Evolutionary conservation across 1,284 basidiomycete species (phyloP).

Genomic region (Ceratobasidium sp.): DNA sequence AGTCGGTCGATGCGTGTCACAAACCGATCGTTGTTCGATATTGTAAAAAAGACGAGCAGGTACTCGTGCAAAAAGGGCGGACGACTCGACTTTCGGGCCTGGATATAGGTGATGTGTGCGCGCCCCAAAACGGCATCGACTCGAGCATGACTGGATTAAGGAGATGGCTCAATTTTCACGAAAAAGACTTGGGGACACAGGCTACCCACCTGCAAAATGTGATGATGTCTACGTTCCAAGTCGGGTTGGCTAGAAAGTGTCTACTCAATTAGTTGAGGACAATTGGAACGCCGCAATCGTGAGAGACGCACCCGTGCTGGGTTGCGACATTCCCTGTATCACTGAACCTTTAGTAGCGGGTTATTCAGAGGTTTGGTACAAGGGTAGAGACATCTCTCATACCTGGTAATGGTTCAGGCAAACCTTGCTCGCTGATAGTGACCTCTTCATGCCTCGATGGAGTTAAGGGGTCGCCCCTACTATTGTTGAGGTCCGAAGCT

Average conservation of each 20-base stretch:
- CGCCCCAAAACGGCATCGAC: neutral
- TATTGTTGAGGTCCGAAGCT: too few species aligned
- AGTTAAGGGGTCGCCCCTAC: too few species aligned
- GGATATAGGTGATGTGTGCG: slow-evolving; percentile 10
- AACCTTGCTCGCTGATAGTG: too few species aligned
- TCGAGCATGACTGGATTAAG: neutral
- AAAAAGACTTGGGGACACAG: neutral
- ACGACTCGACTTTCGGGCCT: slow-evolving; percentile 16
- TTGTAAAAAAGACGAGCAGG: slow-evolving; percentile 6
- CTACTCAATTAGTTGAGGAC: too few species aligned
- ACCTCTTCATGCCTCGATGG: too few species aligned
- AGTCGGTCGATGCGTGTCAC: slow-evolving; percentile 10
- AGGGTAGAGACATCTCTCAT: too few species aligned
- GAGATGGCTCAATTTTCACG: neutral
- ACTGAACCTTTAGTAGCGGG: too few species aligned
- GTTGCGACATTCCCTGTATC: too few species aligned
- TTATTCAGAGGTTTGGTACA: too few species aligned
- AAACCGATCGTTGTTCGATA: neutral
- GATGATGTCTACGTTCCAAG: slow-evolving; percentile 9
- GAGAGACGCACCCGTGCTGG: too few species aligned
- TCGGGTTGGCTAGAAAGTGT: neutral
- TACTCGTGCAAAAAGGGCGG: slow-evolving; percentile 21
- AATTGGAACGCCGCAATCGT: too few species aligned
- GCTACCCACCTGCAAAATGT: slow-evolving; percentile 14
- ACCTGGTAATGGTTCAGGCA: too few species aligned